Conservation (phyloP, 345 rosid genomes). For the Populus alba region DNA sequence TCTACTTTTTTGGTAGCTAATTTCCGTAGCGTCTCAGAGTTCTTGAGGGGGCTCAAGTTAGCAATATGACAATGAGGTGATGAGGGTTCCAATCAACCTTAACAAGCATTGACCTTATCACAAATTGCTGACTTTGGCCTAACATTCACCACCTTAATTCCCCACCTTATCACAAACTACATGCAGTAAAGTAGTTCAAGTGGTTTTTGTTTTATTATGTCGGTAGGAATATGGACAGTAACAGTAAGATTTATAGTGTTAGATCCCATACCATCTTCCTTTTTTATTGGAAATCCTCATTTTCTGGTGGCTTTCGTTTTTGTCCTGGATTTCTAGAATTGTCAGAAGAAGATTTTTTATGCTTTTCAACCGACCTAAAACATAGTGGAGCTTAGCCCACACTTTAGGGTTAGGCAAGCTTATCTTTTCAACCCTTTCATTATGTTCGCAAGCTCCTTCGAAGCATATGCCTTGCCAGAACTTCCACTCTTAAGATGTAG, state of each 20-base stretch:
- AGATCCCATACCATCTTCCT: neutral
- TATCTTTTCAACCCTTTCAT: neutral
- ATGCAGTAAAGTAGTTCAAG: neutral
- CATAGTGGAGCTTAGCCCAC: neutral
- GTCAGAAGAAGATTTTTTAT: neutral
- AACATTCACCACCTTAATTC: constrained; percentile 2
- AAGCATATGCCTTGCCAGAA: neutral
- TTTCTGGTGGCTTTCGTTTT: neutral
- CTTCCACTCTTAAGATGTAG: neutral
- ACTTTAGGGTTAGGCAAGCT: neutral
- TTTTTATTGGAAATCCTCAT: neutral
- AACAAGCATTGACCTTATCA: constrained; percentile 5
- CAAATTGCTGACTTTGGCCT: constrained; percentile 8
- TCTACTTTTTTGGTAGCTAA: neutral
- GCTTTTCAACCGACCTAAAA: neutral
- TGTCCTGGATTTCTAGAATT: neutral
- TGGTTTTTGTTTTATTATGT: neutral
- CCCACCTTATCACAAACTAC: too few species aligned
- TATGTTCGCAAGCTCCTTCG: neutral
- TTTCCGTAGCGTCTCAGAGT: neutral
- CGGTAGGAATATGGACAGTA: neutral
- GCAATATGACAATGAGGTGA: neutral
- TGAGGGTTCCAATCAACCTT: neutral
- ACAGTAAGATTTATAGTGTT: neutral
- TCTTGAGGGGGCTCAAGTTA: neutral